Evolutionary conservation across 306 rosid genomes (phyloP).

Genomic region (Ammopiptanthus mongolicus): DNA sequence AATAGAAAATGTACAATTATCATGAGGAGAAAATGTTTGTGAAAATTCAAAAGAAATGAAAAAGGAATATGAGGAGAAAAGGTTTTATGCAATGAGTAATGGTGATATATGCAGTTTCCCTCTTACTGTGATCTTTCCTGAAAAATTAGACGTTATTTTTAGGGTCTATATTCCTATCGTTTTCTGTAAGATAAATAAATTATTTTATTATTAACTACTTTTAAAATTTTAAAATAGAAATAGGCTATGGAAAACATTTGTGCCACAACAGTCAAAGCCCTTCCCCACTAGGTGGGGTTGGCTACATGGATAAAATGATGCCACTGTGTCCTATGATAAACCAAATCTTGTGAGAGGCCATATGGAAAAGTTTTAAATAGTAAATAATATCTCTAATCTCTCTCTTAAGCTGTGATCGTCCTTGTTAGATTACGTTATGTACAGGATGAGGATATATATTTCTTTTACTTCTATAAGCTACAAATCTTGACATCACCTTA

Average conservation of each 20-base stretch:
- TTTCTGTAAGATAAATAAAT: neutral
- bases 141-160: neutral
- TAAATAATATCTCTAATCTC: neutral
- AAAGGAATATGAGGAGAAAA: neutral
- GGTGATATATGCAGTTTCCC: neutral
- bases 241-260: neutral
- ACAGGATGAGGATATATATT: neutral
- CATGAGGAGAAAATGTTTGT: neutral
- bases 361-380: neutral
- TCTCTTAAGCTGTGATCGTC: neutral
- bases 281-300: too few relatives aligned
- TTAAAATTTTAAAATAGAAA: neutral
- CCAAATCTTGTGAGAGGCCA: too few relatives aligned
- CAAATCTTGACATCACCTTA: neutral
- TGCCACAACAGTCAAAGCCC: neutral
- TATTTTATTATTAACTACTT: neutral
- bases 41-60: neutral
- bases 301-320: too few relatives aligned
- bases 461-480: neutral
- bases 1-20: too few relatives aligned
- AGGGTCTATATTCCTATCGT: neutral
- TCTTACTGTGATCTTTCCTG: neutral
- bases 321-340: too few relatives aligned
- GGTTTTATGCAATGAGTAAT: neutral
- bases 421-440: neutral